These are phyloP conservation scores for Eragrostis tef DNA, from an alignment of 202 grass and related monocot species.

Conservation along the genomic window DNA sequence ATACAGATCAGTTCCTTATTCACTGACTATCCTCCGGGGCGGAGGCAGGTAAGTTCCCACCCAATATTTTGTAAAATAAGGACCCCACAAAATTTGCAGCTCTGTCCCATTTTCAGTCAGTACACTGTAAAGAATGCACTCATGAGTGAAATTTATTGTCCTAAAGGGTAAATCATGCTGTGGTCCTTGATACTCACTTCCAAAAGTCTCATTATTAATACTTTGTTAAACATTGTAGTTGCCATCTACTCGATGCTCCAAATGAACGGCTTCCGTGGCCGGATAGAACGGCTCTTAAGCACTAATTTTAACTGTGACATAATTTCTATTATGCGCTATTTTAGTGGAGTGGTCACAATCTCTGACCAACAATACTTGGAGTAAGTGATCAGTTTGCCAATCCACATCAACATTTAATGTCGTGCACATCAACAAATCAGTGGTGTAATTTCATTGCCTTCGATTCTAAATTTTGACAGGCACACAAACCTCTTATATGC, in stretches of 20 bases:
- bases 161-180: not conserved
- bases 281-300: not conserved
- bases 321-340: not conserved
- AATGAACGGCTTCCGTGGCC: not conserved
- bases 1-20: not conserved
- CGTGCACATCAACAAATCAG: not conserved
- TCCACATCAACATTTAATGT: constrained; percentile 1
- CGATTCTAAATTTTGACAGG: not conserved
- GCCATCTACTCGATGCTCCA: not conserved
- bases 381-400: constrained; percentile 8
- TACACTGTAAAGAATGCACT: not conserved
- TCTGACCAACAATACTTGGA: not conserved
- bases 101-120: not conserved
- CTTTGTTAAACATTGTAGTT: not conserved
- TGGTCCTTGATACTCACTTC: constrained; percentile 8
- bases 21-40: not conserved
- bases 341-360: constrained; percentile 30
- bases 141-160: constrained; percentile 9
- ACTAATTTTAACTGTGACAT: not conserved
- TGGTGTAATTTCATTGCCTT: not conserved
- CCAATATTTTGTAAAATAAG: not conserved
- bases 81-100: too few species aligned
- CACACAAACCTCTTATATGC: not conserved
- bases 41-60: not conserved
- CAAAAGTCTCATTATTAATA: not conserved